These are phyloP conservation scores for Pholiota adiposa DNA, from an alignment of 1,284 basidiomycete species.

Conservation along the genomic window DNA sequence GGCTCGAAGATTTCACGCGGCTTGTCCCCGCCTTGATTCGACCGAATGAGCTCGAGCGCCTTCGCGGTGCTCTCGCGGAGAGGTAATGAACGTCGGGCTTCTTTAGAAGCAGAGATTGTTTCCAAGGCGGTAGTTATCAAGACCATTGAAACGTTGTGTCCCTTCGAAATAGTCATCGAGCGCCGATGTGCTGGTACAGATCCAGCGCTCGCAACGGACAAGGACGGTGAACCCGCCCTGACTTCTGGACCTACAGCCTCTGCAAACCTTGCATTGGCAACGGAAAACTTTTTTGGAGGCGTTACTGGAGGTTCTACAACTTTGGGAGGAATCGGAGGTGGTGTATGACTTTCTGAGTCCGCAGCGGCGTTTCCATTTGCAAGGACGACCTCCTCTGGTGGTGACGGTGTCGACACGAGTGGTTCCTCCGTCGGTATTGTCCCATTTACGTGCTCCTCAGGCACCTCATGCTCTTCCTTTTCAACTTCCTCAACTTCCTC, in stretches of 20 bases:
- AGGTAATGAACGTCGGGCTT: slow-evolving; percentile 84
- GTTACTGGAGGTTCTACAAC: slow-evolving; percentile 6
- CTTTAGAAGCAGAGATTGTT: slow-evolving; percentile 85
- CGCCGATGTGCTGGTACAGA: slow-evolving; percentile 42
- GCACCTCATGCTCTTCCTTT: neutral
- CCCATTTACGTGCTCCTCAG: neutral
- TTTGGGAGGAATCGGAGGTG: slow-evolving; percentile 21
- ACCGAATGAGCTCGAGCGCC: slow-evolving; percentile 84
- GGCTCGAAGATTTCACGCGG: slow-evolving; percentile 93
- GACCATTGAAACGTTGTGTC: slow-evolving; percentile 75
- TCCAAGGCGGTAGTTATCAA: slow-evolving; percentile 89
- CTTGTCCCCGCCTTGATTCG: slow-evolving; percentile 68
- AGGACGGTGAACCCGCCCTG: slow-evolving; percentile 29
- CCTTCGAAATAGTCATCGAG: slow-evolving; percentile 74
- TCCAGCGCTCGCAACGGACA: slow-evolving; percentile 25
- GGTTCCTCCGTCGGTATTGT: neutral
- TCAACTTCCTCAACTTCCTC: slow-evolving; percentile 5
- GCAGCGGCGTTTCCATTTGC: slow-evolving; percentile 11
- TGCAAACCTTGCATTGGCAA: slow-evolving; percentile 13
- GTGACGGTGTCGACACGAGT: neutral
- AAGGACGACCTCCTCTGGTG: neutral
- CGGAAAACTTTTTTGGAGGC: slow-evolving; percentile 8
- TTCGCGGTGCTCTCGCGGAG: slow-evolving; percentile 82
- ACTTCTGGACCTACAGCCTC: slow-evolving; percentile 21
- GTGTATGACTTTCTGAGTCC: slow-evolving; percentile 6